Conservation (phyloP, 2,329 filamentous ascomycete genomes). For the Didymella keratinophila region DNA sequence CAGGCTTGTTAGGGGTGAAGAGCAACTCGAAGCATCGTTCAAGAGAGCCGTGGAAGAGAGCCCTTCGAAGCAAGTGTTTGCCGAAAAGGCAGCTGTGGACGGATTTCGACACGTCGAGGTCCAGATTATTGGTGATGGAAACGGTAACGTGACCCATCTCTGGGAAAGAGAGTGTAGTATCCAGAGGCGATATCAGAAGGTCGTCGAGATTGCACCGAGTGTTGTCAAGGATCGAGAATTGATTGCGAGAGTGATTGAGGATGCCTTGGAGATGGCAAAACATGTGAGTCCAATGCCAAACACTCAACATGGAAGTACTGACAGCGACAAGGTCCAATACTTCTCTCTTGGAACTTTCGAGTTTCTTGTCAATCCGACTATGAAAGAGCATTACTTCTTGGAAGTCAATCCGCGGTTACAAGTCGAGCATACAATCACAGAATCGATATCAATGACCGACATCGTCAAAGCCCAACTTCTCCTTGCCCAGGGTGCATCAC, state of each 20-base stretch:
- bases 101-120: constrained; percentile 69
- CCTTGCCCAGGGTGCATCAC: constrained; percentile 60
- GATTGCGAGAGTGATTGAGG: constrained; percentile 60
- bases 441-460: constrained; percentile 62
- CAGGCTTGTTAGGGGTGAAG: constrained; percentile 57
- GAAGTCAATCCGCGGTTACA: constrained; percentile 69
- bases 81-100: constrained; percentile 68
- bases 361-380: constrained; percentile 64
- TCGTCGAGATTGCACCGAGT: constrained; percentile 67
- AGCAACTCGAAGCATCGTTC: constrained; percentile 57
- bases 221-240: constrained; percentile 56
- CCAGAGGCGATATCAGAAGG: constrained; percentile 67
- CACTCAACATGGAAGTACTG: background rate
- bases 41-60: constrained; percentile 65
- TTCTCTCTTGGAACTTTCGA: constrained; percentile 70
- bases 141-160: constrained; percentile 61
- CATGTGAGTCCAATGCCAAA: constrained; percentile 42
- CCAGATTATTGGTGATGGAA: constrained; percentile 66
- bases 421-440: constrained; percentile 69
- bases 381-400: constrained; percentile 63
- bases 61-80: constrained; percentile 65
- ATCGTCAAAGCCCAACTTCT: constrained; percentile 64
- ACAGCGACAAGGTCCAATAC: constrained; percentile 57
- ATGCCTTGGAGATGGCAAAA: constrained; percentile 62
- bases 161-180: constrained; percentile 70